Conservation (phyloP, 495 filamentous ascomycete species). For the Talaromyces adpressus region DNA sequence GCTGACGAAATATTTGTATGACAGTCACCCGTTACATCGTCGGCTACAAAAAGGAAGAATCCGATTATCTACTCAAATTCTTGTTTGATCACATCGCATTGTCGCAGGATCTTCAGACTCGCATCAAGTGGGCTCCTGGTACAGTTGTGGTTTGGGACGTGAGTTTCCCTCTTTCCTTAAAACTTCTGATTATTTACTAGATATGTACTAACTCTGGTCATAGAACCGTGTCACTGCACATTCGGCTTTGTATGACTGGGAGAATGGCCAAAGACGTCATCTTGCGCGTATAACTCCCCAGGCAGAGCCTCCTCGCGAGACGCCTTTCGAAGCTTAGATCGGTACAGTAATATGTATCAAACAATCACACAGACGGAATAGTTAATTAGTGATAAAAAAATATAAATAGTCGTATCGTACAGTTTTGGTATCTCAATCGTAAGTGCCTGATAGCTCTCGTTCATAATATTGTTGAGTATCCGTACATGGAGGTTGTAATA, state of each 20-base stretch:
- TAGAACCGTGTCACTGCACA: slow-evolving; percentile 70
- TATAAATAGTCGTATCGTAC: background rate
- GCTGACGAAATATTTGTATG: background rate
- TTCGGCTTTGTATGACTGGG: slow-evolving; percentile 76
- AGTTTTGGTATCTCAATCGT: background rate
- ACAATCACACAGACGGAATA: background rate
- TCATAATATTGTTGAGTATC: slow-evolving; percentile 13
- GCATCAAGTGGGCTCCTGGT: slow-evolving; percentile 49
- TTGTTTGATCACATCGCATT: slow-evolving; percentile 57
- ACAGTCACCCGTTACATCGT: slow-evolving; percentile 53
- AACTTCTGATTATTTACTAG: slow-evolving; percentile 3
- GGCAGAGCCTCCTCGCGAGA: slow-evolving; percentile 67
- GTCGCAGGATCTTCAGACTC: slow-evolving; percentile 50
- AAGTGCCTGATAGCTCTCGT: background rate
- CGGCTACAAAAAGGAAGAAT: slow-evolving; percentile 63
- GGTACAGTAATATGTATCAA: background rate
- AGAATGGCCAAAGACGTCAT: slow-evolving; percentile 70
- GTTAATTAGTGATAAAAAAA: background rate
- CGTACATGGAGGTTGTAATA: background rate
- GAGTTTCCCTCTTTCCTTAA: slow-evolving; percentile 15
- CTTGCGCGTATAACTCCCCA: slow-evolving; percentile 80
- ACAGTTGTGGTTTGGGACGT: slow-evolving; percentile 60
- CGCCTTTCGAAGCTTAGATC: slow-evolving; percentile 41
- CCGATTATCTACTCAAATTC: slow-evolving; percentile 57
- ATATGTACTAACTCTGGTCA: background rate